A percentile compares a stretch with the other conserved stretches of the same genome.
Conservation (phyloP, 164 flowering plant genomes). For the Magnolia sinica region DNA sequence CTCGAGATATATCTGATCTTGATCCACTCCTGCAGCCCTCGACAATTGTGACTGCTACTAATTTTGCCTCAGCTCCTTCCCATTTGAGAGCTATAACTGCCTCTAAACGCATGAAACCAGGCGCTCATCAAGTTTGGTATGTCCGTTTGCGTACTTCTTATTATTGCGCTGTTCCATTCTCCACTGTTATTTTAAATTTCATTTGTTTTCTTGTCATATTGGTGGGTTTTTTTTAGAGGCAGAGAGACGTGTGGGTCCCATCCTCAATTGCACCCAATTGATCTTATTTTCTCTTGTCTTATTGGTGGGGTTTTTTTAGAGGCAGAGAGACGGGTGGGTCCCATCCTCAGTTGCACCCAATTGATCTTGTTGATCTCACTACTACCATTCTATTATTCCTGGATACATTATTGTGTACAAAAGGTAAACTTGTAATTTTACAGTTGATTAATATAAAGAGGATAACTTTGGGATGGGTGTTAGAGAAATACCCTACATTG, state of each 20-base stretch:
- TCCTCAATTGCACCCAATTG: not conserved
- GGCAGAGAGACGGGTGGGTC: not conserved
- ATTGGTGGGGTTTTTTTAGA: not conserved
- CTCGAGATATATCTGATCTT: conserved; percentile 59
- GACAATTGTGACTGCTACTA: conserved; percentile 58
- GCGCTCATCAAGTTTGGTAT: conserved; percentile 75
- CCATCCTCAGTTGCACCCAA: not conserved
- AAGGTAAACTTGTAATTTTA: not conserved
- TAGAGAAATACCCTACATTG: not conserved
- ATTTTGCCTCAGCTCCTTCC: conserved; percentile 66
- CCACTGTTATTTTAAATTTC: not conserved
- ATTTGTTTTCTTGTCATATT: not conserved
- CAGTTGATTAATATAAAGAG: not conserved
- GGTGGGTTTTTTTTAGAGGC: not conserved
- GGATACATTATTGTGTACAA: not conserved
- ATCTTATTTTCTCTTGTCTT: not conserved
- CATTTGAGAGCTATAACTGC: conserved; percentile 93
- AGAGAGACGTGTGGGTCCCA: not conserved
- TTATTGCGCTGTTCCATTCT: not conserved
- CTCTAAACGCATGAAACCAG: conserved; percentile 74
- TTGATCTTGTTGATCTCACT: not conserved
- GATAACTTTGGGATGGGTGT: not conserved
- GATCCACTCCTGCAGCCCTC: conserved; percentile 87
- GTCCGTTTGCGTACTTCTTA: conserved; percentile 14
- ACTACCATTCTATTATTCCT: not conserved